These are phyloP conservation scores for Cryptosporidium ubiquitum DNA, from an alignment of 169 alveolate species.

Conservation along the genomic window DNA sequence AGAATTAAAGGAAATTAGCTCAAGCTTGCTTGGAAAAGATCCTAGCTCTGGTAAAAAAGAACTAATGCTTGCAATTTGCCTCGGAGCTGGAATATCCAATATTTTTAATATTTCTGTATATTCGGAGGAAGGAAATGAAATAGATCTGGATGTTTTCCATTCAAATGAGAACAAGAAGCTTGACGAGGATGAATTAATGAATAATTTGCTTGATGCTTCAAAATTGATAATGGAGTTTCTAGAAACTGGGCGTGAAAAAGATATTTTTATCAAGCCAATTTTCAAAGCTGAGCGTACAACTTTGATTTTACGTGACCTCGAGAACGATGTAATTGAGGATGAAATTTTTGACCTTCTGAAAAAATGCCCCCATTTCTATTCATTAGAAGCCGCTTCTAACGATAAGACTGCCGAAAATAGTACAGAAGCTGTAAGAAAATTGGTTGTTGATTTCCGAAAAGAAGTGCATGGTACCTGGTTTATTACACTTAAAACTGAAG, in stretches of 20 bases:
- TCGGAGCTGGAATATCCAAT: not conserved
- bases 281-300: slow-evolving; percentile 41
- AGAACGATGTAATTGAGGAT: slow-evolving; percentile 4
- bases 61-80: slow-evolving; percentile 21
- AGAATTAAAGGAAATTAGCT: not conserved
- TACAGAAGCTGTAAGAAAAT: not conserved
- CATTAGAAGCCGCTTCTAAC: not conserved
- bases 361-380: slow-evolving; percentile 34
- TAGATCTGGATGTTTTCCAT: not conserved
- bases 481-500: slow-evolving; percentile 46
- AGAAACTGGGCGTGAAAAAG: not conserved
- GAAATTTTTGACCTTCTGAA: slow-evolving; percentile 11
- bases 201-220: not conserved
- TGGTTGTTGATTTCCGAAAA: slow-evolving; percentile 9
- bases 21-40: not conserved
- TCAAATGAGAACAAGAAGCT: not conserved
- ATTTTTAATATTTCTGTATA: slow-evolving; percentile 1
- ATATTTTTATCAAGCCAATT: slow-evolving; percentile 47
- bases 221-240: not conserved
- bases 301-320: slow-evolving; percentile 53
- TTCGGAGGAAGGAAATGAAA: not conserved
- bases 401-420: not conserved
- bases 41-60: not conserved
- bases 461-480: slow-evolving; percentile 72
- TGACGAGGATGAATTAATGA: not conserved